Percentiles rank a stretch among this genome's conserved stretches.
Evolutionary conservation across 2,329 filamentous ascomycete species (phyloP).

Genomic region (Trichophyton benhamiae): DNA sequence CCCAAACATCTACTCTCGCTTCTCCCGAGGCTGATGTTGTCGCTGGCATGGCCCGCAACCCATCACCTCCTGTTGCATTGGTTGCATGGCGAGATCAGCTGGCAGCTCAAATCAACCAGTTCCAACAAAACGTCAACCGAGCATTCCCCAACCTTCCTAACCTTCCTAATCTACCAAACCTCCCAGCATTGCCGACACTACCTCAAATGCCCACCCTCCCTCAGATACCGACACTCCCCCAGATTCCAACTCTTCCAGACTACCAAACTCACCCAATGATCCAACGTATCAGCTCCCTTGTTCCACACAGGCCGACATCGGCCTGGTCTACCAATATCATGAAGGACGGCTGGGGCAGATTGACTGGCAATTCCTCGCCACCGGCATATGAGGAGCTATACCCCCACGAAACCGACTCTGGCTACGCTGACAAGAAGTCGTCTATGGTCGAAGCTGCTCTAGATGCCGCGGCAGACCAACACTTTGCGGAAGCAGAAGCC

Average conservation of each 20-base stretch:
- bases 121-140: constrained; percentile 58
- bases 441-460: constrained; percentile 32
- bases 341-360: constrained; percentile 49
- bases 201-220: constrained; percentile 41
- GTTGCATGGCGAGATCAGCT: constrained; percentile 62
- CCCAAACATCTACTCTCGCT: constrained; percentile 13
- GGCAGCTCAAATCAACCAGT: constrained; percentile 59
- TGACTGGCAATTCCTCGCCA: constrained; percentile 45
- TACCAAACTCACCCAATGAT: constrained; percentile 64
- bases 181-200: background rate
- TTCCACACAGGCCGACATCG: constrained; percentile 52
- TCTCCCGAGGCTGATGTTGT: constrained; percentile 19
- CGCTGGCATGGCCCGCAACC: constrained; percentile 21
- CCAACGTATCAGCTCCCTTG: constrained; percentile 58
- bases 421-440: constrained; percentile 33
- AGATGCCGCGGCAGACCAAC: constrained; percentile 34
- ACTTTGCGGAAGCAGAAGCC: constrained; percentile 28
- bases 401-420: constrained; percentile 36
- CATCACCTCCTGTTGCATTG: constrained; percentile 51
- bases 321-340: constrained; percentile 23
- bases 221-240: constrained; percentile 14
- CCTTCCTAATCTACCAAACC: constrained; percentile 32
- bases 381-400: constrained; percentile 73
- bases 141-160: constrained; percentile 51
- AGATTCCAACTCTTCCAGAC: constrained; percentile 53